A percentile compares a stretch with the other conserved stretches of the same genome.
These are phyloP conservation scores for Penicillium ucsense DNA, from an alignment of 495 filamentous ascomycete species.

Conservation along the genomic window DNA sequence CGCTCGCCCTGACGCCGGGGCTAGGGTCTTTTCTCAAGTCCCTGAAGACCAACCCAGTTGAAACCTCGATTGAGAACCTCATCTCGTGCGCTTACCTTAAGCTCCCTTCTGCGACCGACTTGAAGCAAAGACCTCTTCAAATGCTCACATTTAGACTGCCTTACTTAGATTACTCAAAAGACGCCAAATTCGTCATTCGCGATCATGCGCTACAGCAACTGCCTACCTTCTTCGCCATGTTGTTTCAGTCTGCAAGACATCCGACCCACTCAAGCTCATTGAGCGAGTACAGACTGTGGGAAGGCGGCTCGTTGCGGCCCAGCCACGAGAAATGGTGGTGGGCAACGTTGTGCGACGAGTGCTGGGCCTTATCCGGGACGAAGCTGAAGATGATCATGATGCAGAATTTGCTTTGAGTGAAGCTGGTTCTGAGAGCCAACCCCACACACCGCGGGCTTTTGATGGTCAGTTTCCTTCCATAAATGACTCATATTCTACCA, in stretches of 20 bases:
- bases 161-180: conserved; percentile 67
- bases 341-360: conserved; percentile 90
- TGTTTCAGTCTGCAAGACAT: conserved; percentile 56
- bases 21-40: conserved; percentile 69
- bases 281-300: conserved; percentile 68
- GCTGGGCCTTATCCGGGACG: conserved; percentile 82
- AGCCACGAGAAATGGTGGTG: conserved; percentile 81
- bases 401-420: conserved; percentile 51
- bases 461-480: conserved; percentile 21
- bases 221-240: conserved; percentile 77
- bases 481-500: conserved; percentile 5
- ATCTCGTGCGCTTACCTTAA: conserved; percentile 52
- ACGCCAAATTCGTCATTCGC: conserved; percentile 76
- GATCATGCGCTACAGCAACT: conserved; percentile 83
- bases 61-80: conserved; percentile 70
- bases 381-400: conserved; percentile 71
- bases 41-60: conserved; percentile 59
- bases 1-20: conserved; percentile 50
- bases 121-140: neutral
- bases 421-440: conserved; percentile 38
- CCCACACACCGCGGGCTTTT: conserved; percentile 34
- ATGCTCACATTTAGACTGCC: conserved; percentile 9
- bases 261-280: conserved; percentile 67
- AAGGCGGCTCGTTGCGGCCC: conserved; percentile 61
- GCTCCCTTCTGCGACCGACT: neutral